A percentile compares a stretch with the other conserved stretches of the same genome.
phyloP scores from a whole-genome alignment of 2,329 filamentous ascomycete genomes.

The Xylariaceae sp. region DNA sequence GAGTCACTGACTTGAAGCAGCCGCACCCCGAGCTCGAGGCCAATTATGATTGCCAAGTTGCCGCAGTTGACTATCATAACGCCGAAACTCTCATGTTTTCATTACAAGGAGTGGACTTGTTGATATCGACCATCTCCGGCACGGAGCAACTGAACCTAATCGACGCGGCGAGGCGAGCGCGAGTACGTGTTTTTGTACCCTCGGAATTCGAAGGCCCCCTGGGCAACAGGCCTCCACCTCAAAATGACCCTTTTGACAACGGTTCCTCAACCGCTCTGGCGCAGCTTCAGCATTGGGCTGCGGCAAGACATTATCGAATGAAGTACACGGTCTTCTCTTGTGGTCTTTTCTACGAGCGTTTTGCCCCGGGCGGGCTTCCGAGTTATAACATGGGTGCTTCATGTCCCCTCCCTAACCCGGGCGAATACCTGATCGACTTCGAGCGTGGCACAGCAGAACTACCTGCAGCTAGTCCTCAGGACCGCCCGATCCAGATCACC shows the following conservation, averaged over 20 bases:
- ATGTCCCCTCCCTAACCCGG: constrained; percentile 52
- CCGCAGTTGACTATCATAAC: constrained; percentile 63
- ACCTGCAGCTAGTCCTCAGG: constrained; percentile 50
- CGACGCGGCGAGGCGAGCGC: constrained; percentile 61
- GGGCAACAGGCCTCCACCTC: constrained; percentile 43
- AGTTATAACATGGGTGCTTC: constrained; percentile 55
- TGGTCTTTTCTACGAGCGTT: constrained; percentile 72
- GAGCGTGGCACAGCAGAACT: constrained; percentile 55
- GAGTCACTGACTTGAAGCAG: constrained; percentile 36
- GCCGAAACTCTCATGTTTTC: constrained; percentile 56
- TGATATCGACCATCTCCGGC: constrained; percentile 70
- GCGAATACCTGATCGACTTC: constrained; percentile 64
- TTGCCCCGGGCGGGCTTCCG: constrained; percentile 62
- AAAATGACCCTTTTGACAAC: constrained; percentile 57
- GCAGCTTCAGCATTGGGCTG: constrained; percentile 46
- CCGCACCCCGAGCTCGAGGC: constrained; percentile 50
- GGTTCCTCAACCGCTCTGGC: constrained; percentile 52
- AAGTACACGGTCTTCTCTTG: constrained; percentile 68
- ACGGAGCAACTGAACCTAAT: constrained; percentile 66
- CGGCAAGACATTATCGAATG: constrained; percentile 48
- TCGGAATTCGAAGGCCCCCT: constrained; percentile 70
- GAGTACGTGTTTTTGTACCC: constrained; percentile 66
- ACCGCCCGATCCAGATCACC: constrained; percentile 53
- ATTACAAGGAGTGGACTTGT: constrained; percentile 67
- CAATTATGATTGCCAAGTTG: constrained; percentile 59